phyloP scores from a whole-genome alignment of 345 rosid species.

The Streptanthus diversifolius region DNA sequence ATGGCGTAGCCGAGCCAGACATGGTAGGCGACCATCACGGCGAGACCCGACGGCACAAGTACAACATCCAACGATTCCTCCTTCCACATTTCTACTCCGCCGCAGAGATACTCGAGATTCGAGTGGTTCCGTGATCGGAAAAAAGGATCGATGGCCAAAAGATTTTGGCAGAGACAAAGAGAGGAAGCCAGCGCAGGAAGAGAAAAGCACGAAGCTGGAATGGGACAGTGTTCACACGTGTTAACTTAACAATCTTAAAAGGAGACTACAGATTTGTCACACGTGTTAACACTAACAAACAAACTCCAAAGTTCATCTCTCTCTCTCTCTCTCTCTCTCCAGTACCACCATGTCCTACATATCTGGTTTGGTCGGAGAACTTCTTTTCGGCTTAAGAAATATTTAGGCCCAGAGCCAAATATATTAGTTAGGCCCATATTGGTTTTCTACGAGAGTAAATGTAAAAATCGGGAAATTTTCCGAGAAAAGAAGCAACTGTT shows the following conservation, averaged over 20 bases:
- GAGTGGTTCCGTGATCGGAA: constrained; percentile 1
- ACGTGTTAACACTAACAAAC: constrained; percentile 6
- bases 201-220: neutral
- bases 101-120: neutral
- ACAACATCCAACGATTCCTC: constrained; percentile 38
- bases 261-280: neutral
- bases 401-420: neutral
- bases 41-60: constrained; percentile 42
- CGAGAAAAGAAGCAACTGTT: too few species aligned
- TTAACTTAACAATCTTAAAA: neutral
- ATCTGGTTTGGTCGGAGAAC: neutral
- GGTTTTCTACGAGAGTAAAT: too few species aligned
- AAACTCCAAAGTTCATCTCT: neutral
- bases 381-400: neutral
- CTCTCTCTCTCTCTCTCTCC: too few species aligned
- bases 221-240: constrained; percentile 8
- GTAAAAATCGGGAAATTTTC: too few species aligned
- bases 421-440: neutral
- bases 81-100: constrained; percentile 28
- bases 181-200: neutral
- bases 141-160: neutral
- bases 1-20: constrained; percentile 45
- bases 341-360: too few species aligned
- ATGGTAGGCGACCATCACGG: constrained; percentile 42
- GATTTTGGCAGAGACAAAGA: neutral